Base-by-base conservation (phyloP, 2,329 filamentous ascomycete genomes). In the Juglanconis oblonga region DNA sequence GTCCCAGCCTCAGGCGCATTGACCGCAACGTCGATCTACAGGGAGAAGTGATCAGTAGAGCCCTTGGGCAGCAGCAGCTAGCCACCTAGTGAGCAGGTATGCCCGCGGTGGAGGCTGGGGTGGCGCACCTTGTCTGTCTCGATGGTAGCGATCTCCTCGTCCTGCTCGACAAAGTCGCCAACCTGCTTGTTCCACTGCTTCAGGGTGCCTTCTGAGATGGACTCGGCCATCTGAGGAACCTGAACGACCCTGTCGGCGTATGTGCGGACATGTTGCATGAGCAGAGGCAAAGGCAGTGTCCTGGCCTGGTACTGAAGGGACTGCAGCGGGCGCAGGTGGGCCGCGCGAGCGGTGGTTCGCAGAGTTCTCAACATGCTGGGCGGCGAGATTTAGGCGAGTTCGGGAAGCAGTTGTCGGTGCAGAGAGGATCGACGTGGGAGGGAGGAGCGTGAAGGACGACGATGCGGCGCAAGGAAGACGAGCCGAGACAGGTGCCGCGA, bases 61-160 rank as follows among this genome's bases (percentile, higher is more conserved):
- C 14, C 8, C 17, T 44, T 29, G 35, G 33, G 17, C 24, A 24
- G 24, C 24, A 24, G 54, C 60, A 44, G 49, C 29, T 56, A 32
- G 51, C 24, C 11, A 47, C 45, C 33, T 6, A 33, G 7, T 4
- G 11, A 13, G 14, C 5, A 35, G 40, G 13, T 33, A n/a, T n/a
- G 59, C 51, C n/a, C 3, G 24, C 33, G 48, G 42, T 29, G 56
- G 31, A 32, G 38, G 9, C 11, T 24, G 14, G 14, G 40, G 8
- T 38, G 52, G 59, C 74, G 64, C 79, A 92, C 91, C 87, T 99
- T 99, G 84, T 99, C 95, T 13, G 95, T 99, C 79, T 99, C 95
- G 71, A 99, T 99, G 53, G 94, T 97, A 36, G 95, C 95, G 74
- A 99, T 94, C 76, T 99, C 95, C 78, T 98, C 95, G 72, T 99